Evolutionary conservation across 257 asterid genomes (phyloP), one percentile per base, ranked within the genome.

Genomic region (Leptodermis oblonga): DNA sequence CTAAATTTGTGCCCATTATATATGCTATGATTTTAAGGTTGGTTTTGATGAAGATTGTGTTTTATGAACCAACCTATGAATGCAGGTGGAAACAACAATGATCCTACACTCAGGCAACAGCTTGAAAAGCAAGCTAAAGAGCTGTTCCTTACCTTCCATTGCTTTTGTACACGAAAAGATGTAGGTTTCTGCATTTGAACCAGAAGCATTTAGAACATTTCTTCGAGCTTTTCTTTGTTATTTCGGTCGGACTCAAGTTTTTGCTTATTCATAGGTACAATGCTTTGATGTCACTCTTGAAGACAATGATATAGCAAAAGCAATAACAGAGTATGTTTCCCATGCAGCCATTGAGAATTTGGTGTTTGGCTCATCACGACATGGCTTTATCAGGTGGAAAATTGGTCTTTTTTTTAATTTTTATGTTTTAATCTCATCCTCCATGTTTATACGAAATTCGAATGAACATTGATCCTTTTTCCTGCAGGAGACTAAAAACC

Each of bases 281-380:
- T 87, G 96, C 83, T 74, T 73, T 58, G 96, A 92, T 68, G 87
- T 92, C 56, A 69, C 84, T 45, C 81, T 92, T 41, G 96, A 92
- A 80, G 94, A 82, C 64, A 43, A 86, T 2, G 86, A 85, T 43
- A 70, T 86, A 64, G 81, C 85, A 15, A 89, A 82, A 79, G 96
- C 92, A 26, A 71, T 89, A 66, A 62, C 92, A 7, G 98, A 92
- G 14, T 92, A 87, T 65, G 81, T 85, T 36, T 76, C 94, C 20
- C 78, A 77, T 39, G 83, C 86, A 67, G 98, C 90, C 22, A 85
- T 89, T 31, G 94, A 92, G 64, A 81, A 67, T 80, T 73, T 92
- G 82, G 90, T 92, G 78, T 90, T 92, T 73, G 98, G 96, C 43
- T 83, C 96, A 13, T 87, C 96, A 1, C 84, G 81, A 22, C 90